These are phyloP conservation scores for Artemisia annua DNA, from an alignment of 129 eudicot genomes.

Conservation along the genomic window DNA sequence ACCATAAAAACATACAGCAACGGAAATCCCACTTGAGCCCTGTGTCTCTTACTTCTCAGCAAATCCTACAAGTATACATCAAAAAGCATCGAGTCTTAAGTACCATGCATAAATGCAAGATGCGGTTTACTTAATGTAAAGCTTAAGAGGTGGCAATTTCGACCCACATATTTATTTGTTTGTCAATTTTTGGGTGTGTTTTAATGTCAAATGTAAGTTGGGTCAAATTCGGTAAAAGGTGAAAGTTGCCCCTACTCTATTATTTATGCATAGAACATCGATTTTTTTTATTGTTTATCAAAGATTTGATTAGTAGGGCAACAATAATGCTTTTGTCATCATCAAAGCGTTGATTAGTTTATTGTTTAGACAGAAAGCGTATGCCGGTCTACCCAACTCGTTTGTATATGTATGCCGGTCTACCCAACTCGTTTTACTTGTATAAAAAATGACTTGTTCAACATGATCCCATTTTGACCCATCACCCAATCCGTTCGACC, in stretches of 20 bases:
- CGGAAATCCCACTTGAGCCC: slow-evolving; percentile 64
- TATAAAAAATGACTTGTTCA: not conserved
- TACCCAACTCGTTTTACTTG: not conserved
- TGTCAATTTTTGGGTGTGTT: not conserved
- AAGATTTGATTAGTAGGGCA: not conserved
- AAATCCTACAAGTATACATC: slow-evolving; percentile 38
- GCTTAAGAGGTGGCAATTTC: no score
- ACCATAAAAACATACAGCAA: slow-evolving; percentile 70
- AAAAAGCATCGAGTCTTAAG: not conserved
- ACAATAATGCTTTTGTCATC: not conserved
- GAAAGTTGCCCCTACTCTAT: not conserved
- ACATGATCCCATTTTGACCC: not conserved
- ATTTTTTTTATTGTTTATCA: no score
- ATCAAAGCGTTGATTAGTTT: not conserved
- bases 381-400: not conserved
- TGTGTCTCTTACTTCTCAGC: slow-evolving; percentile 51
- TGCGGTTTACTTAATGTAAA: no score
- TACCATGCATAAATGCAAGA: not conserved
- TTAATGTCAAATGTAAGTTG: not conserved
- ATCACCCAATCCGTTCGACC: not conserved
- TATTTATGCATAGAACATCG: not conserved
- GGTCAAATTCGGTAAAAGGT: not conserved
- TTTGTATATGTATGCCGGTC: not conserved
- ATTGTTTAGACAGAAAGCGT: not conserved
- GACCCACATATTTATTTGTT: no score